Evolutionary conservation across 2,329 filamentous ascomycete genomes (phyloP).

Genomic region (Penicillium corylophilum): DNA sequence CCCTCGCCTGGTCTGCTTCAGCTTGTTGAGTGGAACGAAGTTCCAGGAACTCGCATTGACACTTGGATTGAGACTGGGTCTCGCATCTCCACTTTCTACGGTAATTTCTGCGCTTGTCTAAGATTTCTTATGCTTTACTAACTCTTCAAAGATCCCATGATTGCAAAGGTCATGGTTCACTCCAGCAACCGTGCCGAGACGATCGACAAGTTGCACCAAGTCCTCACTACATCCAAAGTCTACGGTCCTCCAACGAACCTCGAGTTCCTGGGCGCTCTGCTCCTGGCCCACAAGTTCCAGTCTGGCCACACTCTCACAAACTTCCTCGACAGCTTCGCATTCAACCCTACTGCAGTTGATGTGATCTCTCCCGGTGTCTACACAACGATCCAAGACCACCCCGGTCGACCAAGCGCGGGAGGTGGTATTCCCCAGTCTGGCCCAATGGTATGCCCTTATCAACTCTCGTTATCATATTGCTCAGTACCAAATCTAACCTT

Average conservation of each 20-base stretch:
- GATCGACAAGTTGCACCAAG: too few species aligned
- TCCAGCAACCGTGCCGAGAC: too few species aligned
- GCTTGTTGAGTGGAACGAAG: conserved; percentile 55
- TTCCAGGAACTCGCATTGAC: conserved; percentile 50
- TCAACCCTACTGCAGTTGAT: conserved; percentile 50
- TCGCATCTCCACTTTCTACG: too few species aligned
- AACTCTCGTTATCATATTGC: too few species aligned
- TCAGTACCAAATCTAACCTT: too few species aligned
- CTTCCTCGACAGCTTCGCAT: conserved; percentile 55
- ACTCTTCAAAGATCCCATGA: conserved; percentile 57
- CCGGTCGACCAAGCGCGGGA: conserved; percentile 56
- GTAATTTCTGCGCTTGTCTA: too few species aligned
- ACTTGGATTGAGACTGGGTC: conserved; percentile 60
- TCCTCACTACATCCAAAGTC: too few species aligned
- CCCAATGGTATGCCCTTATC: too few species aligned
- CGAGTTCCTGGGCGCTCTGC: conserved; percentile 56
- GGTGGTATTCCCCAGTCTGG: conserved; percentile 60
- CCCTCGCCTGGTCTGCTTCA: conserved; percentile 61
- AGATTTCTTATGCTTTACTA: too few species aligned
- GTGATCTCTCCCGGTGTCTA: conserved; percentile 57
- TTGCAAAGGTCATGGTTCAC: conserved; percentile 61
- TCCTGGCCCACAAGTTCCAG: too few species aligned
- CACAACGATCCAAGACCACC: conserved; percentile 60
- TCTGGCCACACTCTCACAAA: conserved; percentile 58
- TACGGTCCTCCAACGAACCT: conserved; percentile 59